A percentile compares a stretch with the other conserved stretches of the same genome.
Evolutionary conservation across 495 filamentous ascomycete species (phyloP).

Genomic region (Annulohypoxylon moriforme): DNA sequence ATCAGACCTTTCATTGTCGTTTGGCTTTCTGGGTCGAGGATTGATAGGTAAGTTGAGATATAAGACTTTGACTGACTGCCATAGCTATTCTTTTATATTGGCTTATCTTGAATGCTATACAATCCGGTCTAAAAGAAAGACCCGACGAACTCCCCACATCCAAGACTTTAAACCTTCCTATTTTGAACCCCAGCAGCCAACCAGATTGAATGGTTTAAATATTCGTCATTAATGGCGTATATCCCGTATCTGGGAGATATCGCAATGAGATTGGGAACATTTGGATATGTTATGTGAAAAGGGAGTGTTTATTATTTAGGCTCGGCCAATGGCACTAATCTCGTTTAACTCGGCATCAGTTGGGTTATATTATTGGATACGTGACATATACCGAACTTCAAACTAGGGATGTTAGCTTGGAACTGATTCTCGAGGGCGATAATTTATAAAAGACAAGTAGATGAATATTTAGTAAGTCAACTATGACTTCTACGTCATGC

Average conservation of each 20-base stretch:
- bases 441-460: background rate
- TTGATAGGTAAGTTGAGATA: background rate
- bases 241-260: background rate
- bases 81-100: constrained; percentile 23
- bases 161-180: constrained; percentile 39
- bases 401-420: too few relatives aligned
- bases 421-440: too few relatives aligned
- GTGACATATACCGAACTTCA: too few relatives aligned
- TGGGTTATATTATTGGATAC: too few relatives aligned
- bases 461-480: background rate
- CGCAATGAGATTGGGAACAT: too few relatives aligned
- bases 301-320: too few relatives aligned
- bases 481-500: background rate
- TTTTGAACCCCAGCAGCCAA: constrained; percentile 31
- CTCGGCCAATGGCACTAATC: too few relatives aligned
- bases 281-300: too few relatives aligned
- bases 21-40: background rate
- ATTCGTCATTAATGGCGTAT: constrained; percentile 43
- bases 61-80: background rate
- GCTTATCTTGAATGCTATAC: background rate
- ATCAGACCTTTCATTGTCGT: constrained; percentile 28
- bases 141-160: constrained; percentile 36
- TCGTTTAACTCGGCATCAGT: too few relatives aligned
- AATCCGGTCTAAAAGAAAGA: constrained; percentile 45
- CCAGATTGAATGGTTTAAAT: constrained; percentile 33